A percentile compares a stretch with the other conserved stretches of the same genome.
These are phyloP conservation scores for Juncus effusus DNA, from an alignment of 176 grass and related monocot genomes.

Conservation along the genomic window DNA sequence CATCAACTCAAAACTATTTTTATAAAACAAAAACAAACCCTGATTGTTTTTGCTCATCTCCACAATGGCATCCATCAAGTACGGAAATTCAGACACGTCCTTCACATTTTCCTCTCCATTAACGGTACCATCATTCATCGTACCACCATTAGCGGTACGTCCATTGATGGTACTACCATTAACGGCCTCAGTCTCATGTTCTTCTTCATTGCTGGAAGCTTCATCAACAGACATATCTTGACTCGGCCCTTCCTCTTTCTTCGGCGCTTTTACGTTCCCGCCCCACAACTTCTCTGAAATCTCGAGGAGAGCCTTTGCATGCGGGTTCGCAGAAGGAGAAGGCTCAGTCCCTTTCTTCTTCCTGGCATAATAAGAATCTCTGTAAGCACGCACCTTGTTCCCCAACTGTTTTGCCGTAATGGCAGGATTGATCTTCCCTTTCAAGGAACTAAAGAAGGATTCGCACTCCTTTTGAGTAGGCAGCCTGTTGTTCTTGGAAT, in stretches of 20 bases:
- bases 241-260: too few species aligned
- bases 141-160: too few species aligned
- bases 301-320: slow-evolving; percentile 14
- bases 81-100: too few species aligned
- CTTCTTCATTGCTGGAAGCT: too few species aligned
- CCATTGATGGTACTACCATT: neutral
- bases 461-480: neutral
- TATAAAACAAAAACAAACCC: slow-evolving; percentile 18
- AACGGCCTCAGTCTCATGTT: neutral
- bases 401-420: slow-evolving; percentile 4
- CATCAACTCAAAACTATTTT: slow-evolving; percentile 37
- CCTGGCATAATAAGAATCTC: neutral
- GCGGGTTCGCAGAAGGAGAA: neutral
- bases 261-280: too few species aligned
- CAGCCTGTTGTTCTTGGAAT: neutral
- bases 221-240: too few species aligned
- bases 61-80: neutral
- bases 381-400: neutral
- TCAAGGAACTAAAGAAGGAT: neutral
- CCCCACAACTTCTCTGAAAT: neutral
- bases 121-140: neutral
- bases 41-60: slow-evolving; percentile 25
- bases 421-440: neutral
- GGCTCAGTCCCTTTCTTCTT: neutral
- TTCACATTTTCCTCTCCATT: neutral